phyloP scores from a whole-genome alignment of 192 early-diverging fungal species.

The Podila verticillata region DNA sequence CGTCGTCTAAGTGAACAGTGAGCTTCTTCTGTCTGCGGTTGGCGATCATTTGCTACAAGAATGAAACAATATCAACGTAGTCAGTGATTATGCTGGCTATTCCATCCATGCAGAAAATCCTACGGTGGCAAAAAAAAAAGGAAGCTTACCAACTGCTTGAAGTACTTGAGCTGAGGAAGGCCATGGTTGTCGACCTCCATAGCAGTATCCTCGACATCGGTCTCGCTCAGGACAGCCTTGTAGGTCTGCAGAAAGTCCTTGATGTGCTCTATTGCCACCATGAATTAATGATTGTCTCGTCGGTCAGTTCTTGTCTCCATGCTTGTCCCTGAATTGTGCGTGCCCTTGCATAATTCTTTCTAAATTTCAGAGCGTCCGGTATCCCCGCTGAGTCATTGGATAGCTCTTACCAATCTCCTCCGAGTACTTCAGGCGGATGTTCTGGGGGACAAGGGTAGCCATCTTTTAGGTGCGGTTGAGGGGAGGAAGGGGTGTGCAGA shows the following conservation, averaged over 20 bases:
- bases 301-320: neutral
- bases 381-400: neutral
- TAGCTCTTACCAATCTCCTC: conserved; percentile 36
- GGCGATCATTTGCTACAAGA: conserved; percentile 67
- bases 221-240: conserved; percentile 45
- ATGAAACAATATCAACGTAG: neutral
- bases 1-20: conserved; percentile 74
- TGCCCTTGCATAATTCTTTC: no score
- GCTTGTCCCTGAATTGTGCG: no score
- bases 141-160: conserved; percentile 32
- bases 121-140: neutral
- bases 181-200: conserved; percentile 34
- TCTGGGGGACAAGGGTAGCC: conserved; percentile 15
- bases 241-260: conserved; percentile 48
- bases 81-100: neutral
- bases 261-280: conserved; percentile 19
- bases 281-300: neutral
- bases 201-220: conserved; percentile 39
- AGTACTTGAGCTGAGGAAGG: conserved; percentile 41
- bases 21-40: conserved; percentile 69
- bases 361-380: no score
- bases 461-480: conserved; percentile 6
- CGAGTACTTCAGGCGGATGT: conserved; percentile 36
- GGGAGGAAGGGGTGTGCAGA: neutral
- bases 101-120: neutral